Evolutionary conservation across 768 basidiomycete genomes (phyloP), one percentile per base, ranked within the genome.

Genomic region (Coprinopsis marcescibilis): DNA sequence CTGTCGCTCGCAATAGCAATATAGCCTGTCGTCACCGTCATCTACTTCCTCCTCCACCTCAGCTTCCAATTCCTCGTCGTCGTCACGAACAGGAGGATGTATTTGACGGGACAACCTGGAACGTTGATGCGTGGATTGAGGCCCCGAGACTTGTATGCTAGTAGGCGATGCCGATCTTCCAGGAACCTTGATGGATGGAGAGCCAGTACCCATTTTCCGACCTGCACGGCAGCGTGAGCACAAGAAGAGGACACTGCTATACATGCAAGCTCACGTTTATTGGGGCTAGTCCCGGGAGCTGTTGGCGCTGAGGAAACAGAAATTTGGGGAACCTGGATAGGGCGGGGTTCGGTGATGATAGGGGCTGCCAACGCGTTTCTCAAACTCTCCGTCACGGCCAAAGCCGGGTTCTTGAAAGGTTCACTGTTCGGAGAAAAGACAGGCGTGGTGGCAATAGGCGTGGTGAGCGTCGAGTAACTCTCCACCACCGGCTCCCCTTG

Each of bases 1-100:
- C 51, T 66, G 68, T 50, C 71, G 72, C 54, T 71, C 71, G 46
- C 76, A 77, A 62, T 75, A 71, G 56, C 76, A 77, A 51, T 77
- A 77, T 17, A 71, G 53, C 17, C 65, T 66, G 47, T 75, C 70
- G 48, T 76, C 75, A 21, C 72, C 75, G 12, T 58, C 69, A 40
- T 24, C 38, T 8, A 40, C 21, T 10, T 44, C 48, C 30, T 42
- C 42, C 1, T 49, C 48, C 13, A 21, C 40, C 17, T 49, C 42
- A 19, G 55, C 65, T 23, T 65, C 67, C 12, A 51, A 60, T 13
- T 67, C 70, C 21, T 67, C 70, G 3, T 65, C 69, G 32, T 67
- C 71, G 14, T 70, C 72, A 13, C 64, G 69, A 3, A 69, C 71
- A 30, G 66, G 64, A 42, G 70, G 63, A 48, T 70, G 60, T 21